Conservation (phyloP, 805 yeast species). For the Zygoascus biomembranicola region DNA sequence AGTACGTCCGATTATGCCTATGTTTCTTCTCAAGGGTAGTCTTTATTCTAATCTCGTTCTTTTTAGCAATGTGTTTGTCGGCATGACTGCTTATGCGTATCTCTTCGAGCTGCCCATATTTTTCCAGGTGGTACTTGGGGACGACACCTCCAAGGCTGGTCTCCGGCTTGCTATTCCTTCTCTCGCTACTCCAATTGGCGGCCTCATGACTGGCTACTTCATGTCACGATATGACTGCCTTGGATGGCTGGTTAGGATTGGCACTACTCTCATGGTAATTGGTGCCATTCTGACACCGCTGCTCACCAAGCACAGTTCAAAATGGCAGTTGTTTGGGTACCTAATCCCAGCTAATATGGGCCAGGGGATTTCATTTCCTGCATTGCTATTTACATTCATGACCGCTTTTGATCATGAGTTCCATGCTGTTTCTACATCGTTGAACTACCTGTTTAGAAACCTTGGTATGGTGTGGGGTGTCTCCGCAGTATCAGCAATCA, state of each 20-base stretch:
- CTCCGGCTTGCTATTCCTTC: constrained; percentile 7
- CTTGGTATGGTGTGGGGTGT: constrained; percentile 11
- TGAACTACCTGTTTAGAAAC: constrained; percentile 7
- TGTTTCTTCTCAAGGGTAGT: constrained; percentile 2
- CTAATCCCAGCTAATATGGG: constrained; percentile 8
- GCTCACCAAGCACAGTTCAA: background rate
- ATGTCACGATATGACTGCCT: constrained; percentile 5
- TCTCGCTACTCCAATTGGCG: constrained; percentile 9
- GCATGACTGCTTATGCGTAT: constrained; percentile 9
- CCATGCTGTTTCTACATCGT: constrained; percentile 9
- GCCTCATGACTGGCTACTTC: constrained; percentile 7
- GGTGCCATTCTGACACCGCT: constrained; percentile 4
- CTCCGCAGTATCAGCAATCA: constrained; percentile 7
- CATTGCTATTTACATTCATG: constrained; percentile 7
- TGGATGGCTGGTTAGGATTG: constrained; percentile 1
- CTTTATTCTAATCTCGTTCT: background rate
- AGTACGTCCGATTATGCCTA: constrained; percentile 6
- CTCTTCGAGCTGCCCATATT: constrained; percentile 10
- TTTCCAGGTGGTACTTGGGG: constrained; percentile 11
- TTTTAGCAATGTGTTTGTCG: constrained; percentile 3
- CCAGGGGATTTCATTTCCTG: constrained; percentile 10
- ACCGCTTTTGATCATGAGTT: constrained; percentile 4
- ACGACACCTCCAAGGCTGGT: constrained; percentile 10
- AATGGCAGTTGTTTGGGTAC: background rate
- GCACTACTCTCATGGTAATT: constrained; percentile 2